Evolutionary conservation across 1,139 yeast species (phyloP).

Genomic region (Protomyces inouyei): DNA sequence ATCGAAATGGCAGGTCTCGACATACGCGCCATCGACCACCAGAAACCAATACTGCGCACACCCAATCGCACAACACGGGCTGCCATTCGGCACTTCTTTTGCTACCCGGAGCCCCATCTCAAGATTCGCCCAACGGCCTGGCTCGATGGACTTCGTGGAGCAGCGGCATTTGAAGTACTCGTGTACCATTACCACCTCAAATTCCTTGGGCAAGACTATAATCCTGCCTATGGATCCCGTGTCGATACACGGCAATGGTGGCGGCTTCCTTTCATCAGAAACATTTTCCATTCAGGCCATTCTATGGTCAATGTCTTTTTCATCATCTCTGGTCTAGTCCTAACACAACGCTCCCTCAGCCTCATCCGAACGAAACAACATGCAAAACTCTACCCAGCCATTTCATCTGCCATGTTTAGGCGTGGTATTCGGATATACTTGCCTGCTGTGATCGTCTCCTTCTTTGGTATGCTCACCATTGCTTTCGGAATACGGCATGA

Average conservation of each 20-base stretch:
- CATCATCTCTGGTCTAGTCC: conserved; percentile 19
- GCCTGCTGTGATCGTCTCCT: conserved; percentile 1
- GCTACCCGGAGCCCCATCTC: background rate
- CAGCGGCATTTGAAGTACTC: conserved; percentile 19
- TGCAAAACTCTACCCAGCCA: conserved; percentile 4
- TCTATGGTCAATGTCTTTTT: conserved; percentile 25
- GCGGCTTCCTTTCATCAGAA: conserved; percentile 16
- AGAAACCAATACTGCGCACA: no score
- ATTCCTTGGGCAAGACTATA: conserved; percentile 2
- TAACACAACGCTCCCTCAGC: conserved; percentile 12
- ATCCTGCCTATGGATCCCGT: conserved; percentile 8
- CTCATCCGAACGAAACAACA: conserved; percentile 5
- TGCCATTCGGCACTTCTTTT: background rate
- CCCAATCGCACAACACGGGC: background rate
- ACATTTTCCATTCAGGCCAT: conserved; percentile 18
- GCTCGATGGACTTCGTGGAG: conserved; percentile 20
- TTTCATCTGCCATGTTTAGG: conserved; percentile 18
- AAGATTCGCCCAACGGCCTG: conserved; percentile 11
- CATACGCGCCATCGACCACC: no score
- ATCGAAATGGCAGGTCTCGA: background rate
- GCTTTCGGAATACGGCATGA: background rate
- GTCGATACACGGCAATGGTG: conserved; percentile 12
- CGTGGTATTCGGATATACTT: conserved; percentile 2
- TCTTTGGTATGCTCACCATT: conserved; percentile 12
- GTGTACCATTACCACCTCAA: conserved; percentile 16